phyloP scores from a whole-genome alignment of 352 stramenopile genomes.

The Pythium dissotocum region DNA sequence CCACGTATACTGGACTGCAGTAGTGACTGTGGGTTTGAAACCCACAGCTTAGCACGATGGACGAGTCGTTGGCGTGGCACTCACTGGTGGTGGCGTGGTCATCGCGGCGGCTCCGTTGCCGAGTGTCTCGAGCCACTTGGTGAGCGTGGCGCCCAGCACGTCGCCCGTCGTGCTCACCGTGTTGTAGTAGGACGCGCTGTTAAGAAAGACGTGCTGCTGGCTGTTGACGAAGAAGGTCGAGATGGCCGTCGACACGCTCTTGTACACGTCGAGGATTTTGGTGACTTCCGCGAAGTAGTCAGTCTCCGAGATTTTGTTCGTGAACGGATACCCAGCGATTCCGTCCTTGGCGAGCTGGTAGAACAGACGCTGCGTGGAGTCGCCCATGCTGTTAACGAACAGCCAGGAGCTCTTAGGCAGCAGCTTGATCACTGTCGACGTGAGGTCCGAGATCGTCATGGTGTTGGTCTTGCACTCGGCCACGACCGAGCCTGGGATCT shows the following conservation, averaged over 20 bases:
- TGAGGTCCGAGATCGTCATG: conserved; percentile 44
- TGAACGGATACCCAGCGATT: conserved; percentile 54
- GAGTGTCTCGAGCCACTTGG: background rate
- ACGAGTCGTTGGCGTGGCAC: background rate
- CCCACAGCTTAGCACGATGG: background rate
- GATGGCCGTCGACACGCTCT: background rate
- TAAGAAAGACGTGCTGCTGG: conserved; percentile 5
- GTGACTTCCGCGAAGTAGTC: conserved; percentile 43
- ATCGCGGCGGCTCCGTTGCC: background rate
- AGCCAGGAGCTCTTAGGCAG: conserved; percentile 47
- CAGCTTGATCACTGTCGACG: conserved; percentile 45
- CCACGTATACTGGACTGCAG: no score
- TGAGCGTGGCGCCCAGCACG: background rate
- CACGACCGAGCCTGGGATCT: conserved; percentile 32
- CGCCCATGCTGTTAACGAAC: conserved; percentile 61
- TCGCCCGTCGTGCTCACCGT: conserved; percentile 1
- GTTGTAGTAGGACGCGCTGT: background rate
- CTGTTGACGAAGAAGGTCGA: background rate
- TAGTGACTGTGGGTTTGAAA: no score
- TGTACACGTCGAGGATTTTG: conserved; percentile 1
- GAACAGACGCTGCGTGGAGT: conserved; percentile 57
- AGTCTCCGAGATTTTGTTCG: conserved; percentile 42
- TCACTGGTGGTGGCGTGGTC: background rate
- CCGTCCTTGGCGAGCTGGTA: conserved; percentile 58
- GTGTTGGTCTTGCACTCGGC: conserved; percentile 45